These are phyloP conservation scores for Rhodocollybia butyracea DNA, from an alignment of 768 basidiomycete genomes.

Conservation along the genomic window DNA sequence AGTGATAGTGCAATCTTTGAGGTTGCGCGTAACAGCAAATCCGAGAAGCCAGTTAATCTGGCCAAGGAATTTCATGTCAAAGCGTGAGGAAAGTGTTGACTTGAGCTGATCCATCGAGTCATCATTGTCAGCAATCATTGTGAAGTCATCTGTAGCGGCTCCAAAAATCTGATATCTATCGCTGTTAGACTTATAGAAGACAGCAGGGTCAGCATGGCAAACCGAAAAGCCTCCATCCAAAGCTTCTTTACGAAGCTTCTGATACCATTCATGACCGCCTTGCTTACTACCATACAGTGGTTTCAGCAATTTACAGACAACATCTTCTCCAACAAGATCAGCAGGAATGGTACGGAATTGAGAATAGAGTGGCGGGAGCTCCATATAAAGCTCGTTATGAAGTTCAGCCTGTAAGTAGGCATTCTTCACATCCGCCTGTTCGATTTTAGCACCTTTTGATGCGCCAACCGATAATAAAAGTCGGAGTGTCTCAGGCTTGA, in stretches of 20 bases:
- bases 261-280: not conserved
- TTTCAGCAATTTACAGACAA: not conserved
- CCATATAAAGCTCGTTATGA: slow-evolving; percentile 17
- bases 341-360: not conserved
- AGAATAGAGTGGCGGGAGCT: slow-evolving; percentile 5
- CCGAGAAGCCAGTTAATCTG: slow-evolving; percentile 21
- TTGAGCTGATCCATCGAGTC: slow-evolving; percentile 14
- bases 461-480: slow-evolving; percentile 6
- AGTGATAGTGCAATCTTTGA: slow-evolving; percentile 17
- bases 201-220: slow-evolving; percentile 10
- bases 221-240: not conserved
- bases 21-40: slow-evolving; percentile 16
- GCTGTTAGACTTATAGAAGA: slow-evolving; percentile 9
- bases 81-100: slow-evolving; percentile 8
- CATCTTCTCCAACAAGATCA: not conserved
- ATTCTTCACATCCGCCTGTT: slow-evolving; percentile 13
- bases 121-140: slow-evolving; percentile 12
- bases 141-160: slow-evolving; percentile 21
- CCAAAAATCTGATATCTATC: not conserved
- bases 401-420: slow-evolving; percentile 21
- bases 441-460: slow-evolving; percentile 7
- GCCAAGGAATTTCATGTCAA: slow-evolving; percentile 24
- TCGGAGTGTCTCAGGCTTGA: slow-evolving; percentile 8
- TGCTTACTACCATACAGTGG: not conserved
- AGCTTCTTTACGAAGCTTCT: not conserved